Percentiles rank a stretch among this genome's conserved stretches.
Conservation (phyloP, 192 early-diverging fungal species). For the Neocallimastix lanati region DNA sequence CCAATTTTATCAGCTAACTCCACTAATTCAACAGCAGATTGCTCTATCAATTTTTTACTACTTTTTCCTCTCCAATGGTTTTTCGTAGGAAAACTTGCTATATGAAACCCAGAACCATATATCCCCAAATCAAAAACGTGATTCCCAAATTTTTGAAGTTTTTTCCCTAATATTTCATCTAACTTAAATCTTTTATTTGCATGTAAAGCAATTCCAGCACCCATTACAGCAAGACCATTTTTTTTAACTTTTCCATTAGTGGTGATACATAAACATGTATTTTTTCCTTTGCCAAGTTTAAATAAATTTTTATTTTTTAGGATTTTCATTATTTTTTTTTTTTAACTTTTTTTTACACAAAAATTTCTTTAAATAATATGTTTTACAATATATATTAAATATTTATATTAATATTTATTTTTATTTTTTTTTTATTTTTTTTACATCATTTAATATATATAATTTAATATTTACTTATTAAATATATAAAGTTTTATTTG, state of each 20-base stretch:
- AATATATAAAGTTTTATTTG: no score
- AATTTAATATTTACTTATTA: no score
- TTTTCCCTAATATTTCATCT: background rate
- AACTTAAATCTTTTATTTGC: background rate
- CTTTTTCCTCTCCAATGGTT: background rate
- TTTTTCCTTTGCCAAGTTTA: background rate
- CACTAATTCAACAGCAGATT: background rate
- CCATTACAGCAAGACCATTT: background rate
- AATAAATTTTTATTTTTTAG: background rate
- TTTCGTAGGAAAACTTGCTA: background rate
- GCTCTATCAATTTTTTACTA: background rate
- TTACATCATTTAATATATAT: no score
- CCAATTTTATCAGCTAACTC: background rate
- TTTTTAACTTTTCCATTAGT: background rate
- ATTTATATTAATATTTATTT: no score
- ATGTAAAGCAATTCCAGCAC: background rate
- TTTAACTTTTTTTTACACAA: no score
- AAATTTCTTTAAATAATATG: no score
- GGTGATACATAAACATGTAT: background rate
- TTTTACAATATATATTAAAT: no score
- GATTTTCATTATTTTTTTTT: no score
- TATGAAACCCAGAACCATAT: background rate
- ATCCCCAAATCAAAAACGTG: no score
- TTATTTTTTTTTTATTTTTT: no score
- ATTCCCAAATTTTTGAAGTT: background rate